A percentile compares a stretch with the other conserved stretches of the same genome.
phyloP scores from a whole-genome alignment of 805 yeast species.

The Clavispora santaluciae region DNA sequence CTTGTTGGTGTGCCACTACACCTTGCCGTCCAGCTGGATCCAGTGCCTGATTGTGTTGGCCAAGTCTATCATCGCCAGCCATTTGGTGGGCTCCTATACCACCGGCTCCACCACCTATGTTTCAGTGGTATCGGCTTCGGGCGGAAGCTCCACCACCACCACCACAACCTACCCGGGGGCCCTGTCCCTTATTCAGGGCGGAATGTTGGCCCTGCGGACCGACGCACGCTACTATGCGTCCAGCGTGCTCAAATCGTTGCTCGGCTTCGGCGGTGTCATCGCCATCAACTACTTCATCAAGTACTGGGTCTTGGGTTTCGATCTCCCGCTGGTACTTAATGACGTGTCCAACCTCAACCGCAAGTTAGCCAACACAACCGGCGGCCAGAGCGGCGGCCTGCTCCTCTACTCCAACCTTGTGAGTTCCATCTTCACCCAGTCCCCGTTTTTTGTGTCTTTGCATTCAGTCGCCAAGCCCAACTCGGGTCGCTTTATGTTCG shows the following conservation, averaged over 20 bases:
- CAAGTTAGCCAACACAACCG: not conserved
- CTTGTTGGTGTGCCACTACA: conserved; percentile 18
- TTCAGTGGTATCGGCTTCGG: conserved; percentile 12
- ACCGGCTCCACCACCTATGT: conserved; percentile 22
- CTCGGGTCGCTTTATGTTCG: not conserved
- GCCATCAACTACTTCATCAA: conserved; percentile 17
- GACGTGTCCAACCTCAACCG: conserved; percentile 2
- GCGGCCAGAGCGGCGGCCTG: not conserved
- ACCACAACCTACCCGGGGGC: conserved; percentile 4
- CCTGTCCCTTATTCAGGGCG: not conserved
- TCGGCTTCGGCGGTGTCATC: conserved; percentile 19
- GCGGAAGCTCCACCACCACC: conserved; percentile 12
- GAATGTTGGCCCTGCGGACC: not conserved
- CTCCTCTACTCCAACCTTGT: not conserved
- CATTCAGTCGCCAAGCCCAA: not conserved
- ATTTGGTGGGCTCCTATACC: conserved; percentile 24
- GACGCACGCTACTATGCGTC: conserved; percentile 6
- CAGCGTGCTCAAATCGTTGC: conserved; percentile 16
- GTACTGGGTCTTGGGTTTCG: conserved; percentile 4
- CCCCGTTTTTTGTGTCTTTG: conserved; percentile 2
- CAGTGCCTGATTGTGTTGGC: conserved; percentile 25
- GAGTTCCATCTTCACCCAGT: conserved; percentile 1
- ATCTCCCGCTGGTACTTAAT: not conserved
- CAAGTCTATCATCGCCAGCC: conserved; percentile 27
- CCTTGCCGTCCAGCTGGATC: conserved; percentile 17